Percentiles rank a stretch among this genome's conserved stretches.
phyloP scores from a whole-genome alignment of 257 asterid genomes.

The Fraxinus quadrangulata region DNA sequence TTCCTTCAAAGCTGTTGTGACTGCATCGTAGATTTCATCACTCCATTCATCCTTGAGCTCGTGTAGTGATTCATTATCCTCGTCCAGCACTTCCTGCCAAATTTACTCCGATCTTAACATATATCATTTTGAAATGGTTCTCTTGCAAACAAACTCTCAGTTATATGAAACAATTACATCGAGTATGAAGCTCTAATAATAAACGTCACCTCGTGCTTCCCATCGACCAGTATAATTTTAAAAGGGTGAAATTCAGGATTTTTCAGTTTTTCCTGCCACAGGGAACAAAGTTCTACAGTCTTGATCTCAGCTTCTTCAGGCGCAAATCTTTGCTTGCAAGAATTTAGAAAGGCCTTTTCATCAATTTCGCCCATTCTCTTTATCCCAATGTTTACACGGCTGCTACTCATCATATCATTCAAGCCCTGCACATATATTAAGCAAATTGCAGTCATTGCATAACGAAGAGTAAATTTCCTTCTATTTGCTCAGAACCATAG shows the following conservation, averaged over 20 bases:
- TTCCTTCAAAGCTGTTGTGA: conserved; percentile 40
- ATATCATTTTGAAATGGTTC: not conserved
- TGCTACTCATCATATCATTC: conserved; percentile 42
- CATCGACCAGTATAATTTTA: not conserved
- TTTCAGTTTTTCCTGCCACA: conserved; percentile 69
- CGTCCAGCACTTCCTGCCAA: conserved; percentile 35
- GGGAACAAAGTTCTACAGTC: conserved; percentile 55
- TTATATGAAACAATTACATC: not conserved
- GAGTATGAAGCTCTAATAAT: not conserved
- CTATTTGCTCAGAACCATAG: not conserved
- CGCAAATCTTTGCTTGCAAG: conserved; percentile 55
- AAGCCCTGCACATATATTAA: conserved; percentile 47
- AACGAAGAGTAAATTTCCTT: not conserved
- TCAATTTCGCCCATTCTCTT: conserved; percentile 86
- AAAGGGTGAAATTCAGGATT: conserved; percentile 73
- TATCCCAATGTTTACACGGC: conserved; percentile 59
- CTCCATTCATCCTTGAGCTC: conserved; percentile 39
- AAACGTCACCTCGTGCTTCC: not conserved
- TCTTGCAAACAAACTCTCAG: not conserved
- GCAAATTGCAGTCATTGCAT: not conserved
- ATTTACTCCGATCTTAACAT: not conserved
- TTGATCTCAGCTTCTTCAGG: conserved; percentile 54
- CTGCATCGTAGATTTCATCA: conserved; percentile 30
- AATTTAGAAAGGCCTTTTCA: conserved; percentile 49
- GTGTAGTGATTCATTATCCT: conserved; percentile 30